Evolutionary conservation across 2,329 filamentous ascomycete genomes (phyloP), one percentile per base, ranked within the genome.

Genomic region (Diaporthe humulicola): DNA sequence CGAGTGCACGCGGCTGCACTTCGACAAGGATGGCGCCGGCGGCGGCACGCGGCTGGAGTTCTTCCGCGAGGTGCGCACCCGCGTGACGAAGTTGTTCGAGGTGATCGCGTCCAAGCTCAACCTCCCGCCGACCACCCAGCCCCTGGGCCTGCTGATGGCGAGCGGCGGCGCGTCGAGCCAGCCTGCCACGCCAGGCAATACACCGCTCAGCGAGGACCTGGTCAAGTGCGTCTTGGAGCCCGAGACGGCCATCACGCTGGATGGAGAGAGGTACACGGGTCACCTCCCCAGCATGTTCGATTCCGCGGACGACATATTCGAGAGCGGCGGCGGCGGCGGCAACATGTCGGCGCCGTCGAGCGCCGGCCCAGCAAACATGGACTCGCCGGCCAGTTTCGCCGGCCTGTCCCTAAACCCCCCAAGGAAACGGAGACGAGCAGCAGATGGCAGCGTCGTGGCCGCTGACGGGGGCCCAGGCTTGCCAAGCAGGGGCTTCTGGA

Each of bases 41-140:
- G 56, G 38, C 7, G 66, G 70, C 6, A 77, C 80, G 60, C 88
- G 91, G n/a, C 92, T 91, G 2, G 91, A 94, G 77, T 97, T 98
- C 84, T 90, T 94, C 78, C 90, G 91, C 19, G 89, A 93, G 61
- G 90, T 92, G 7, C 93, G 93, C 77, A 88, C 90, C 15, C 90
- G 94, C 70, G 88, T 98, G 25, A 89, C 91, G 0, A 92, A 92
- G 72, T 86, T 98, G 8, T 91, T 97, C 77, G 93, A 95, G 78
- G 93, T 98, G 12, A 89, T 98, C n/a, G 91, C 93, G 2, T 93
- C 92, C 45, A 97, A 96, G 82, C 89, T 97, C 78, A 93, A 93
- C 76, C 83, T 95, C 8, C 91, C 93, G 15, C 86, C 86, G 0
- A 88, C 88, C 0, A 88, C 87, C 0, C 87, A 90, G 74, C 90